Evolutionary conservation across 257 asterid species (phyloP), one percentile per base, ranked within the genome.

Genomic region (Plectranthus barbatus): DNA sequence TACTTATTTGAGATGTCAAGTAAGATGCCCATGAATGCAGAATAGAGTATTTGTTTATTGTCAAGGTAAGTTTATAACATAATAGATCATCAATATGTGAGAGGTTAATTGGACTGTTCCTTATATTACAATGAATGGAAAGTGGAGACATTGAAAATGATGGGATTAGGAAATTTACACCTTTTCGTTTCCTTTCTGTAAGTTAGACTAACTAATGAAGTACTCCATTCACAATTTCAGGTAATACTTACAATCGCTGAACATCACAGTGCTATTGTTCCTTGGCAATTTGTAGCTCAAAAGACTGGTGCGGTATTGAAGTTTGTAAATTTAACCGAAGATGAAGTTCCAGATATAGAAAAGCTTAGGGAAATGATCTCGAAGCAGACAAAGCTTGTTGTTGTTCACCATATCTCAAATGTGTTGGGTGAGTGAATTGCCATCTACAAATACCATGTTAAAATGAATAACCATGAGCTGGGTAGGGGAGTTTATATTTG

Each of bases 221-320:
- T 52, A 74, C 73, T 46, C 23, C 51, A 66, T 68, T 62, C 24
- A 11, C 46, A 33, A 24, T 39, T 73, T 69, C 88, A 93, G 99
- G 79, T 93, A 69, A 66, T 93, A 47, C 80, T 86, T 45, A 79
- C 96, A 49, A 75, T 93, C 47, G 97, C 96, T 56, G 99, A 93
- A 73, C 97, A 90, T 85, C 99, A 93, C 80, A 93, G 99, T 77
- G 84, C 93, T 54, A 83, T 90, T 71, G 96, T 93, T 68, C 99
- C 97, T 67, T 93, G 99, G 99, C 97, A 90, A 84, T 20, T 85
- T 77, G 87, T 93, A n/a, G 94, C 97, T 79, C 96, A 93, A 72
- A 90, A 77, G 85, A 90, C 99, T 42, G 97, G 99, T 70, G 99
- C 95, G 33, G 74, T 79, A 59, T 71, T 93, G 56, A 93, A 80